phyloP scores from a whole-genome alignment of 352 stramenopile genomes.

The Phytophthora pisi region DNA sequence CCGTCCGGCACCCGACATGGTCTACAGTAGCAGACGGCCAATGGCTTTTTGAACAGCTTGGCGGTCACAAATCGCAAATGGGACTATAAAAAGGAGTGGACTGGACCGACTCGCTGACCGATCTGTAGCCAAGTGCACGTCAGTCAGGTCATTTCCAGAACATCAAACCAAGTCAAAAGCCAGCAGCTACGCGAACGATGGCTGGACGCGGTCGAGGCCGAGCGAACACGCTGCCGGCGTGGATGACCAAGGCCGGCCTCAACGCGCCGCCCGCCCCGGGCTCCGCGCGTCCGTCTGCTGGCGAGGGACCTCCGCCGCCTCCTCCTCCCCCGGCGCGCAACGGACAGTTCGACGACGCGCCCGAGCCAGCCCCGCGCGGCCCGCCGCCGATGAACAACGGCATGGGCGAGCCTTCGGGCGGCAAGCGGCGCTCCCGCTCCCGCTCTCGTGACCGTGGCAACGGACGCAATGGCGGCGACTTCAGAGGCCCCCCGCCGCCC shows the following conservation, averaged over 20 bases:
- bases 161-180: background rate
- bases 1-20: slow-evolving; percentile 90
- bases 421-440: slow-evolving; percentile 33
- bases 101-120: background rate
- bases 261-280: slow-evolving; percentile 18
- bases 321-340: slow-evolving; percentile 36
- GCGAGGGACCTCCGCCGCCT: slow-evolving; percentile 12
- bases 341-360: slow-evolving; percentile 76
- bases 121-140: slow-evolving; percentile 24
- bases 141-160: background rate
- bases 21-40: background rate
- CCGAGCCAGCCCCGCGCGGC: slow-evolving; percentile 21
- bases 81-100: slow-evolving; percentile 24
- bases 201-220: slow-evolving; percentile 80
- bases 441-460: slow-evolving; percentile 14
- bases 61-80: slow-evolving; percentile 1
- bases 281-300: slow-evolving; percentile 17
- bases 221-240: slow-evolving; percentile 75
- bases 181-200: slow-evolving; percentile 41
- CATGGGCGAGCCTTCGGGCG: slow-evolving; percentile 25
- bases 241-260: slow-evolving; percentile 78
- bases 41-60: background rate
- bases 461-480: slow-evolving; percentile 13
- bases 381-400: slow-evolving; percentile 12
- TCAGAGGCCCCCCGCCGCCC: slow-evolving; percentile 16